Evolutionary conservation across 371 early-diverging fungal genomes (phyloP), one percentile per base, ranked within the genome.

Genomic region (Mortierella sp.): DNA sequence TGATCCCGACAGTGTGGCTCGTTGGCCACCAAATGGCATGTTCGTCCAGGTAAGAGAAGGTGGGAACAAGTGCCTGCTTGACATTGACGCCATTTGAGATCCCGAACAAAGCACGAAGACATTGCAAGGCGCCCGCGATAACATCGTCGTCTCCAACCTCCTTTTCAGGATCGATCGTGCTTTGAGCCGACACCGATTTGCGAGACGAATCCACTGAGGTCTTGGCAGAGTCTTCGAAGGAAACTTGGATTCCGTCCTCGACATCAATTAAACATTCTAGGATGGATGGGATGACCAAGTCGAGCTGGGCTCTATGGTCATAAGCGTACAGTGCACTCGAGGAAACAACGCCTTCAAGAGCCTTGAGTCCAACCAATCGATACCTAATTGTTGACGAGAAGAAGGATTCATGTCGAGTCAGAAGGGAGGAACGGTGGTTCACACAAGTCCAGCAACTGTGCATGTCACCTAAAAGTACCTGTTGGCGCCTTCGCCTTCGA

Each of bases 1-100:
- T 80, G 16, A 89, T 79, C 24, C 82, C 83, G 1, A 88, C 79
- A 19, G 80, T 83, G 63, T 83, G 81, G 17, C 71, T 69, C 43
- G 84, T 67, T 21, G 89, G 83, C 76, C 81, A 82, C 92, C 92
- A 91, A 44, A 79, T 60, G 9, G 82, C 67, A 44, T 83, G 66
- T 34, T 83, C 78, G 55, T 90, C 89, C 78, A 92, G 70, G 65
- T 82, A 85, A 44, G 54, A 43, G 27, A 86, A 83, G 16, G 82
- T 54, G 9, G 85, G 80, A 21, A 51, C 63, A 5, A 91, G 70
- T 1, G 85, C 70, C 16, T 71, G 49, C 40, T 84, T 79, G 39
- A 90, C 73, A 37, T 82, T 80, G 1, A 76, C 72, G 1, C 84
- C 85, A 65, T 86, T 88, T 2, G 85, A 62, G 25, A 67, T 63